Base-by-base conservation (phyloP, 805 yeast species). In the Yamadazyma insecticola region DNA sequence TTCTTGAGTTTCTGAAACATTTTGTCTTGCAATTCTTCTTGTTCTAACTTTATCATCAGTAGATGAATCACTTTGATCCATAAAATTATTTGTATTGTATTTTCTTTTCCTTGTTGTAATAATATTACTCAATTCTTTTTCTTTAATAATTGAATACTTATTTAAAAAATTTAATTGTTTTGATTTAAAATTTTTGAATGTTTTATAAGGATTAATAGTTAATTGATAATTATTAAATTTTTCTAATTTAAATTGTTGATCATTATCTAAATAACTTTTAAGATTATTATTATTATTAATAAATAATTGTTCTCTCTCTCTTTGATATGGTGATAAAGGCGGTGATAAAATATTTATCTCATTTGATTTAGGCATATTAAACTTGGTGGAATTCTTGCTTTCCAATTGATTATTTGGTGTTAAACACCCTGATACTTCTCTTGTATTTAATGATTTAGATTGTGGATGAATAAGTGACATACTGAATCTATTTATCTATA, bases 201-300 rank as follows among this genome's bases (percentile, higher is more conserved):
- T 63, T 7, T 52, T 40, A 74, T 78, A 76, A 4, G 83, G 75
- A 43, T 68, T 64, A 35, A 79, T 60, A 22, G 62, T 67, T 39
- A 78, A 53, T 24, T 64, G 59, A 40, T 67, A 66, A 24, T 70
- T 60, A 30, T 63, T 60, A 42, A 57, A 60, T 42, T 68, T 62
- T 34, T 72, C 74, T 27, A 76, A 41, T 33, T 76, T 77, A 53
- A 72, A 76, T 22, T 67, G 53, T 18, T 48, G 40, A n/a, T 43
- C 40, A 11, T 38, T 39, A 16, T 41, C 33, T 28, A 54, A 44
- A 30, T 45, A 48, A 12, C 16, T 40, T 43, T 30, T 50, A 40
- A 26, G 39, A 32, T 16, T 28, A 38, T 26, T 26, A 24, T 25
- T 22, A 22, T 18, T 28, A 12, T 9, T 12, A 9, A 20, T 13